phyloP scores from a whole-genome alignment of 2,329 filamentous ascomycete genomes.

The Venturia pyrina region DNA sequence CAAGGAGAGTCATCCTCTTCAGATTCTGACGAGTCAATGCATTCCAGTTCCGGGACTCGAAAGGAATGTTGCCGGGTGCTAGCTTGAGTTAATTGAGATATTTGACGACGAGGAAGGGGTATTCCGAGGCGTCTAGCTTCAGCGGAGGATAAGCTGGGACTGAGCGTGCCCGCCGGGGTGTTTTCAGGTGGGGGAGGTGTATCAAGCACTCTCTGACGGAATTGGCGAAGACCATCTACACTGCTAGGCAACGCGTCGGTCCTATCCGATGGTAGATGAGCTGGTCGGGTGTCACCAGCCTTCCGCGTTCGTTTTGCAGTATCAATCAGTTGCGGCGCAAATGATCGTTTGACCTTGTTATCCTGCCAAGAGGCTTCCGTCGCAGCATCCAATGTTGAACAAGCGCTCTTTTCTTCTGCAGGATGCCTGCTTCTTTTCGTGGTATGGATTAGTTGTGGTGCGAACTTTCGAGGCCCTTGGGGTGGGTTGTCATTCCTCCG shows the following conservation, averaged over 20 bases:
- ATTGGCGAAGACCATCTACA: neutral
- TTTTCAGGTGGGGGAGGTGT: slow-evolving; percentile 19
- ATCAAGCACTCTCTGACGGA: slow-evolving; percentile 14
- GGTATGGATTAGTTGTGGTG: slow-evolving; percentile 22
- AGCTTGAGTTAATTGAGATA: slow-evolving; percentile 21
- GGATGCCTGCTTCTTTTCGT: slow-evolving; percentile 13
- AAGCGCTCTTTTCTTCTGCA: neutral
- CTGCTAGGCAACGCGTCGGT: slow-evolving; percentile 56
- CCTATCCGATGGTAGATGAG: slow-evolving; percentile 56
- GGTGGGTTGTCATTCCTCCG: neutral
- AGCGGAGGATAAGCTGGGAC: neutral
- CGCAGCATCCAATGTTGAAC: neutral
- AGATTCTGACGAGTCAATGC: slow-evolving; percentile 52
- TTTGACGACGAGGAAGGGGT: slow-evolving; percentile 21
- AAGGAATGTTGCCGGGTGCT: slow-evolving; percentile 43
- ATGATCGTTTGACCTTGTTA: slow-evolving; percentile 34
- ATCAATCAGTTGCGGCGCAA: slow-evolving; percentile 73
- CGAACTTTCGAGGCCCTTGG: slow-evolving; percentile 18
- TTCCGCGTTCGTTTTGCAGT: slow-evolving; percentile 63
- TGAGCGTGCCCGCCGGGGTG: neutral
- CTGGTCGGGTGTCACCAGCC: slow-evolving; percentile 52
- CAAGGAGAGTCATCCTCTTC: slow-evolving; percentile 36
- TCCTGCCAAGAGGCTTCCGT: neutral
- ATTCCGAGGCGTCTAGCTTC: slow-evolving; percentile 22
- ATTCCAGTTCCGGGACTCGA: slow-evolving; percentile 49